These are phyloP conservation scores for Saccharomyces hybrid DNA, from an alignment of 1,139 yeast species.

Conservation along the genomic window DNA sequence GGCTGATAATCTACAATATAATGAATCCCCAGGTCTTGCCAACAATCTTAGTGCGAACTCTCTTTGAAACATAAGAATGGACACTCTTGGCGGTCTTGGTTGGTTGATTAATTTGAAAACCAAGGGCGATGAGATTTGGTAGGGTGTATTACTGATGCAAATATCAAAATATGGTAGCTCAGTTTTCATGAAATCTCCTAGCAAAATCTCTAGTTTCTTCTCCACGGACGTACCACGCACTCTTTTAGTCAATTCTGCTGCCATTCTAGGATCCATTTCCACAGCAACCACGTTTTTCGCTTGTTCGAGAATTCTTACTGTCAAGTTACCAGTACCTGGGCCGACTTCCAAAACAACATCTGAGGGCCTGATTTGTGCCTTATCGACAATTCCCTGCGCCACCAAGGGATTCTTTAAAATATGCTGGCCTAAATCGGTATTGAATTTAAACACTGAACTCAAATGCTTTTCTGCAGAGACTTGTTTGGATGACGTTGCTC, in stretches of 20 bases:
- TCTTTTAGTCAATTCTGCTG: slow-evolving; percentile 94
- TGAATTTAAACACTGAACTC: slow-evolving; percentile 87
- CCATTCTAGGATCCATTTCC: slow-evolving; percentile 99
- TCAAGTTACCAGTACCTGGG: slow-evolving; percentile 98
- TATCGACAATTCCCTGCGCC: slow-evolving; percentile 97
- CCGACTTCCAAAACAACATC: slow-evolving; percentile 95
- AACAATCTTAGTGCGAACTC: slow-evolving; percentile 89
- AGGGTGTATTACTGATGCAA: slow-evolving; percentile 95
- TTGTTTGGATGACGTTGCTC: slow-evolving; percentile 37
- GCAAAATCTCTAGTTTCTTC: slow-evolving; percentile 78
- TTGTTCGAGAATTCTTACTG: slow-evolving; percentile 84
- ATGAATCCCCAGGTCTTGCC: slow-evolving; percentile 90
- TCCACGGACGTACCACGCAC: slow-evolving; percentile 94
- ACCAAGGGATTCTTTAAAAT: slow-evolving; percentile 91
- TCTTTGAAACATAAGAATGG: slow-evolving; percentile 94
- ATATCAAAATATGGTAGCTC: slow-evolving; percentile 93
- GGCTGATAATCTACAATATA: slow-evolving; percentile 88
- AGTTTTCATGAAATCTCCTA: slow-evolving; percentile 94
- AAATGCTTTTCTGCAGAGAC: slow-evolving; percentile 63
- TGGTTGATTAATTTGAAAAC: slow-evolving; percentile 86
- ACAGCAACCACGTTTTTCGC: slow-evolving; percentile 87
- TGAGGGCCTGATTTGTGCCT: slow-evolving; percentile 86
- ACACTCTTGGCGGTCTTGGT: slow-evolving; percentile 90
- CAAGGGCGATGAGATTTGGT: slow-evolving; percentile 92
- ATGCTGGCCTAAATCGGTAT: slow-evolving; percentile 95